A percentile compares a stretch with the other conserved stretches of the same genome.
Conservation (phyloP, 2,329 filamentous ascomycete species). For the Aspergillus transmontanensis region DNA sequence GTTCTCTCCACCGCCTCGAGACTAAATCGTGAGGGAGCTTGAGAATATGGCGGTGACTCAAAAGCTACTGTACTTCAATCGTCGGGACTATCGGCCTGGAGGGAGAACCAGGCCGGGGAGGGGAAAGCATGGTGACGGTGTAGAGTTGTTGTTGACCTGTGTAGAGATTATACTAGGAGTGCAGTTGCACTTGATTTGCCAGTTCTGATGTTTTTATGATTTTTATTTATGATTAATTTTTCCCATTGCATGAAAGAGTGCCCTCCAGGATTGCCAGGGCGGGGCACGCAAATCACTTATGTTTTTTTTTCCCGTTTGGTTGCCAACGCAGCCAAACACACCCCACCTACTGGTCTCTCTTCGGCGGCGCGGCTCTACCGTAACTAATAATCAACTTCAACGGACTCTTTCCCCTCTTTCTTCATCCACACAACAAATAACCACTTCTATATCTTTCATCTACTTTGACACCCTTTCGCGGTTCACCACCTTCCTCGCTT, state of each 20-base stretch:
- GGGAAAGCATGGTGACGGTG: no score
- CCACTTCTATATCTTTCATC: neutral
- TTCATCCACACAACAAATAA: conserved; percentile 13
- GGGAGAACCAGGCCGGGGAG: neutral
- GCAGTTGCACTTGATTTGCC: no score
- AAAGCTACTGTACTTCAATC: neutral
- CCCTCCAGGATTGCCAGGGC: neutral
- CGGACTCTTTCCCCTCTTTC: neutral
- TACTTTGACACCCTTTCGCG: neutral
- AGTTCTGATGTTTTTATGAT: neutral
- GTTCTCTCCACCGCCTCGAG: neutral
- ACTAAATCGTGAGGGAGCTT: neutral
- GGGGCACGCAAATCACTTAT: neutral
- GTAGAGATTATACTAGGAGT: no score
- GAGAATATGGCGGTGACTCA: neutral
- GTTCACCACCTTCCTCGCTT: neutral
- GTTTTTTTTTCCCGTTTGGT: conserved; percentile 2
- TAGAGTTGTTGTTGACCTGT: no score
- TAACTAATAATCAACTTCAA: conserved; percentile 3
- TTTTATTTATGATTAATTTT: neutral
- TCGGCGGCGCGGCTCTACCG: neutral
- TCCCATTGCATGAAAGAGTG: neutral
- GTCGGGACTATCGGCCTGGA: neutral
- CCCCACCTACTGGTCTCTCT: neutral
- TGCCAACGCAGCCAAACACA: neutral